Evolutionary conservation across 768 basidiomycete genomes (phyloP).

Genomic region (Macrolepiota dolichaula): DNA sequence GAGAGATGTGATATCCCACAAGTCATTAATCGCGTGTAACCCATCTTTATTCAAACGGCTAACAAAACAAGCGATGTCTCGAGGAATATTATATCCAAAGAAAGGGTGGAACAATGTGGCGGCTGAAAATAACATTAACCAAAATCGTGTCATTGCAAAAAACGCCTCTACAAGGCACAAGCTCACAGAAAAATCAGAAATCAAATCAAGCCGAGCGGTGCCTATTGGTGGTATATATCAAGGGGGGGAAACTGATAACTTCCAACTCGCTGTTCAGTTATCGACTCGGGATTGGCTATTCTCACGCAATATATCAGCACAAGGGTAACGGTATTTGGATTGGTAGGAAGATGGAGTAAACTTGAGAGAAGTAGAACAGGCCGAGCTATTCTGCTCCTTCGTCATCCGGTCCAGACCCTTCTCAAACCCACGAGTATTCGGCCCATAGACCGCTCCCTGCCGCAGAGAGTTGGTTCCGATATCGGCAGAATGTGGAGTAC

Average conservation of each 20-base stretch:
- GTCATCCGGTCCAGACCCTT: not conserved
- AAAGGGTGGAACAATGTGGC: no score
- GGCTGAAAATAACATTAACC: no score
- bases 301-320: not conserved
- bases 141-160: no score
- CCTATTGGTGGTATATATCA: not conserved
- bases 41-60: no score
- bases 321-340: not conserved
- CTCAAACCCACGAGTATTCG: not conserved
- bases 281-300: not conserved
- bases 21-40: no score
- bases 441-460: not conserved
- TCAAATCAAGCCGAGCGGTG: not conserved
- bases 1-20: not conserved
- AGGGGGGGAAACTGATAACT: no score
- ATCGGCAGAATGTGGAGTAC: not conserved
- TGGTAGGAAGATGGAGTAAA: not conserved
- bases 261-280: no score
- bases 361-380: not conserved
- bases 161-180: no score
- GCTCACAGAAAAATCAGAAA: not conserved
- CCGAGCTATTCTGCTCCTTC: not conserved
- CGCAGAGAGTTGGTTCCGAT: not conserved
- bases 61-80: no score
- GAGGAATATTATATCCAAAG: no score